Conservation (phyloP, 495 filamentous ascomycete genomes). For the Parathielavia appendiculata region DNA sequence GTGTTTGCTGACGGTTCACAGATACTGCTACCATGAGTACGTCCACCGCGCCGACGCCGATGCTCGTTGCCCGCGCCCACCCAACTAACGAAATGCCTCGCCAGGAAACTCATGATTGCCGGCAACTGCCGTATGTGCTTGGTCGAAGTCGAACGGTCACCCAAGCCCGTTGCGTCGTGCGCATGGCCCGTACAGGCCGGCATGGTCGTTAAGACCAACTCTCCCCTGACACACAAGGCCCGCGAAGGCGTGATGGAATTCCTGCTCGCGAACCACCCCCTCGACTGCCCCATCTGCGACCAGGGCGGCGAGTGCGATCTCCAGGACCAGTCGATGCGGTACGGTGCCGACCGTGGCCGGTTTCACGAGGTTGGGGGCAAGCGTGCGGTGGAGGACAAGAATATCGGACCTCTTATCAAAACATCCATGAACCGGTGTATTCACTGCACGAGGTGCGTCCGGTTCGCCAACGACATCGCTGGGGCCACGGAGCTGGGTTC, state of each 20-base stretch:
- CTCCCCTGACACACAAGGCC: constrained; percentile 91
- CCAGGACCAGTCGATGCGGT: constrained; percentile 98
- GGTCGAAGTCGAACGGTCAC: constrained; percentile 91
- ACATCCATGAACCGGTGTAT: constrained; percentile 99
- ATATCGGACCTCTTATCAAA: constrained; percentile 97
- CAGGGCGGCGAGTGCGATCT: constrained; percentile 98
- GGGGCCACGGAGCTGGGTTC: constrained; percentile 93
- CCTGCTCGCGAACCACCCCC: constrained; percentile 89
- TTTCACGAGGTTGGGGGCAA: constrained; percentile 95
- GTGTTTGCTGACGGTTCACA: constrained; percentile 42
- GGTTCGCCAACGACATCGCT: constrained; percentile 95
- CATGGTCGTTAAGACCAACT: constrained; percentile 98
- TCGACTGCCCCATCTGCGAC: constrained; percentile 97
- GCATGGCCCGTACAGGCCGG: constrained; percentile 98
- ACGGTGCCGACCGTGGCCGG: constrained; percentile 89
- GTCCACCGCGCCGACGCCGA: constrained; percentile 23
- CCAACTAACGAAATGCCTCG: constrained; percentile 35
- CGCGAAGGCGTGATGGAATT: constrained; percentile 99
- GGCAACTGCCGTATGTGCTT: constrained; percentile 99
- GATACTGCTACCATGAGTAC: constrained; percentile 99
- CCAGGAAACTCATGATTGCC: constrained; percentile 92
- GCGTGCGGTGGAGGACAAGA: constrained; percentile 97
- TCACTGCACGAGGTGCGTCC: constrained; percentile 95
- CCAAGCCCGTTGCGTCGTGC: constrained; percentile 96
- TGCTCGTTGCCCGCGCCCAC: constrained; percentile 1